Evolutionary conservation across 345 rosid species (phyloP).

Genomic region (Salix dunnii): DNA sequence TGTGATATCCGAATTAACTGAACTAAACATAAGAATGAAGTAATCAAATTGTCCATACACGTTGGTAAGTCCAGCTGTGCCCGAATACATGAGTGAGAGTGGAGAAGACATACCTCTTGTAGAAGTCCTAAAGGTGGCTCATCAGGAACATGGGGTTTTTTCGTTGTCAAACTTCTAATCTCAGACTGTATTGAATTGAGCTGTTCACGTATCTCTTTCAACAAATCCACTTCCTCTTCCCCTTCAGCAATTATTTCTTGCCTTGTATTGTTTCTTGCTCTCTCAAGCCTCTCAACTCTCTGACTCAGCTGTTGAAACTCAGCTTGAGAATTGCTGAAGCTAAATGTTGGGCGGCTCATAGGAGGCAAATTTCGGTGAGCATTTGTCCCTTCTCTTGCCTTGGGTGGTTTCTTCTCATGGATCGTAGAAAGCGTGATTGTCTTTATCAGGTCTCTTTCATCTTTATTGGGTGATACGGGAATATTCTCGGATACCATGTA

Average conservation of each 20-base stretch:
- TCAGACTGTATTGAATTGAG: conserved; percentile 59
- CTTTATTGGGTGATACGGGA: conserved; percentile 2
- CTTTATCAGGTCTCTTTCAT: conserved; percentile 31
- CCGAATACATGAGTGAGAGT: background rate
- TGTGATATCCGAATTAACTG: background rate
- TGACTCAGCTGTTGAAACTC: conserved; percentile 32
- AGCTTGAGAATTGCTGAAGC: conserved; percentile 1
- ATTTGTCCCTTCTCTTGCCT: conserved; percentile 19
- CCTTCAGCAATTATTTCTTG: conserved; percentile 39
- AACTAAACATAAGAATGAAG: conserved; percentile 3
- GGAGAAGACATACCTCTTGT: conserved; percentile 41
- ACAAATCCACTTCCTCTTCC: conserved; percentile 46
- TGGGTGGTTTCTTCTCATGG: conserved; percentile 25
- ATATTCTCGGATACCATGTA: conserved; percentile 23
- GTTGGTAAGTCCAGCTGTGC: background rate
- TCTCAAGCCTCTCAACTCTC: conserved; percentile 53
- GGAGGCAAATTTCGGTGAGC: conserved; percentile 18
- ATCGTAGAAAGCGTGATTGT: conserved; percentile 23
- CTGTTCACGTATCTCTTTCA: conserved; percentile 63
- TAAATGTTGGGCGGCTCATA: background rate
- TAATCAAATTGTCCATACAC: background rate
- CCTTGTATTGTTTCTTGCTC: conserved; percentile 27
- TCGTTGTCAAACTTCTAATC: conserved; percentile 42
- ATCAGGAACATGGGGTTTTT: conserved; percentile 27
- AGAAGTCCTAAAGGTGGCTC: conserved; percentile 29